A percentile compares a stretch with the other conserved stretches of the same genome.
Evolutionary conservation across 148 eudicot genomes (phyloP).

Genomic region (Chenopodium formosanum): DNA sequence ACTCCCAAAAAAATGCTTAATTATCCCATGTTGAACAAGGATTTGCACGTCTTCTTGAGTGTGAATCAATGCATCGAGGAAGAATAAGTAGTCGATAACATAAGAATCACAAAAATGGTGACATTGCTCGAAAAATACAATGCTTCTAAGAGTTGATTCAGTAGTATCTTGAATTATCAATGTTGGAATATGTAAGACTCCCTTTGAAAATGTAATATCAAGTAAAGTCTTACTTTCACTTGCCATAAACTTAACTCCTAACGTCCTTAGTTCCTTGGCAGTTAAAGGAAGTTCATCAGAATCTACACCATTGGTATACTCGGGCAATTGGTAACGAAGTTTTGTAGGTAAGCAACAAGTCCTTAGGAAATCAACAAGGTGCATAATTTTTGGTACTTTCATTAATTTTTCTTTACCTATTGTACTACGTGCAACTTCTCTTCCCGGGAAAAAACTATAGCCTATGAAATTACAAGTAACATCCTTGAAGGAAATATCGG

Average conservation of each 20-base stretch:
- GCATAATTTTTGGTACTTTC: neutral
- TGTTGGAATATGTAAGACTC: conserved; percentile 28
- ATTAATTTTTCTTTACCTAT: neutral
- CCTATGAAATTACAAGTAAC: neutral
- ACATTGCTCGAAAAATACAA: conserved; percentile 25
- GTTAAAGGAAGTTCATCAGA: neutral
- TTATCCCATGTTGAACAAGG: conserved; percentile 22
- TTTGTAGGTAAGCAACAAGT: neutral
- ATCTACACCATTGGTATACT: neutral
- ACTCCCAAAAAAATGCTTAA: conserved; percentile 27
- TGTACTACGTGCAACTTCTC: neutral
- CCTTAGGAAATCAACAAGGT: conserved; percentile 14
- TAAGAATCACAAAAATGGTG: conserved; percentile 22
- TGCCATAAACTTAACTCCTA: conserved; percentile 8
- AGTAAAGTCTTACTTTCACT: conserved; percentile 11
- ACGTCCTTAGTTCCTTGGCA: neutral
- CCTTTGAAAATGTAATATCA: conserved; percentile 14
- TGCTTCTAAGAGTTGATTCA: conserved; percentile 21
- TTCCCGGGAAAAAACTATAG: no score
- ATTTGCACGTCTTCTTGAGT: conserved; percentile 31
- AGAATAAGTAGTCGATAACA: conserved; percentile 29
- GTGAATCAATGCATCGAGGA: conserved; percentile 28
- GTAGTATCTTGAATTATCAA: conserved; percentile 18
- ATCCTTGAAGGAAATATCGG: neutral
- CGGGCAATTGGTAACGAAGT: neutral